Base-by-base conservation (phyloP, 2,329 filamentous ascomycete species). In the Botrytis galanthina region DNA sequence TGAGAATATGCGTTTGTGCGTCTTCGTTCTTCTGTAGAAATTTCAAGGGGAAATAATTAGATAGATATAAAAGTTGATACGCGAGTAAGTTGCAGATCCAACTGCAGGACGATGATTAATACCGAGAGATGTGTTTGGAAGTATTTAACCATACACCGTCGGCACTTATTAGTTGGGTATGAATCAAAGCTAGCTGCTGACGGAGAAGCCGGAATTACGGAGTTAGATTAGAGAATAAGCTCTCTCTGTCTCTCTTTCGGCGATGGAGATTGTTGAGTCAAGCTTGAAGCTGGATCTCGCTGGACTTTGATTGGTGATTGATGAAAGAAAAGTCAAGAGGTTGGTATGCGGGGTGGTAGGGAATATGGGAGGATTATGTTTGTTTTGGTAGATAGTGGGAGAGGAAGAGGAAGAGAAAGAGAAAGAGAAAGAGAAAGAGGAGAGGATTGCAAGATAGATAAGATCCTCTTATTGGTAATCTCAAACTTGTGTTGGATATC, bases 281-380 rank as follows among this genome's bases (percentile, higher is more conserved):
- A 44, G n/a, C n/a, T 46, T 46, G 18, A 29, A 29, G 61, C 12
- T 63, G 4, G n/a, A 20, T 66, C 42, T 35, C 22, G 42, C n/a
- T 42, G 64, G 9, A 42, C 16, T 35, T 29, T 68, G 22, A 39
- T 68, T 67, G 64, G 46, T 39, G 46, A n/a, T 16, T 22, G 64
- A 67, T 67, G 46, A 67, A 67, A 67, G 64, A 37, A 67, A 67
- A 67, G 51, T 16, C 4, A 67, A 54, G 46, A 54, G 64, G 64
- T 54, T 67, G 64, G 64, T 67, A 39, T 67, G 64, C 46, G 46
- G 64, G 32, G 46, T 51, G 63, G 29, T 32, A 20, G 44, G 42
- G 16, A 48, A 46, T 5, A 51, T 18, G 63, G 64, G 51, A 39
- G 46, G 35, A 39, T 39, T 48, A 8, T 54, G 32, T 18, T 66